phyloP scores from a whole-genome alignment of 2,329 filamentous ascomycete genomes.

The Sclerotinia nivalis region DNA sequence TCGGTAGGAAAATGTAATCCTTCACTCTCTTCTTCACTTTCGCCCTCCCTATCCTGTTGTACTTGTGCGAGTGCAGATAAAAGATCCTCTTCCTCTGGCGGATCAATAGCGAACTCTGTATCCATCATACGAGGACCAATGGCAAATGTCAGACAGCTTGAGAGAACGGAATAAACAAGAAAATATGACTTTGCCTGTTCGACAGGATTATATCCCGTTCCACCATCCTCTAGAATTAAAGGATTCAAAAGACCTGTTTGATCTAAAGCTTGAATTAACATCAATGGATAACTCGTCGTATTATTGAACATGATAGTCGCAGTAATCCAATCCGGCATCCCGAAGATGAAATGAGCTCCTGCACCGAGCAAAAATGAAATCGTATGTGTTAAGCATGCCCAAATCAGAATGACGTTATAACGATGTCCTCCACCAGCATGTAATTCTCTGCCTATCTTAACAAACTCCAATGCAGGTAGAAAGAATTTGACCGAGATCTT shows the following conservation, averaged over 20 bases:
- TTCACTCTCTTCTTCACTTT: slow-evolving; percentile 32
- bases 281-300: slow-evolving; percentile 49
- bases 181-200: slow-evolving; percentile 65
- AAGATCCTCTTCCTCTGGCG: slow-evolving; percentile 34
- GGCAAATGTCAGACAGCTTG: slow-evolving; percentile 64
- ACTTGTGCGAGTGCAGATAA: slow-evolving; percentile 26
- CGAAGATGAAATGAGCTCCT: slow-evolving; percentile 42
- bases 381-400: slow-evolving; percentile 46
- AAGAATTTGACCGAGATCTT: slow-evolving; percentile 51
- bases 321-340: slow-evolving; percentile 50
- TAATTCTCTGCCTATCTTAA: slow-evolving; percentile 48
- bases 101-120: slow-evolving; percentile 44
- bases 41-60: slow-evolving; percentile 30
- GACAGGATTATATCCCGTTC: slow-evolving; percentile 50
- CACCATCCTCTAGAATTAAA: slow-evolving; percentile 48
- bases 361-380: slow-evolving; percentile 47
- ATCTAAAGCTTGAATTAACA: slow-evolving; percentile 46
- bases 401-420: slow-evolving; percentile 46
- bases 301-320: slow-evolving; percentile 53
- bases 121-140: slow-evolving; percentile 61
- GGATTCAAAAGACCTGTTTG: slow-evolving; percentile 54
- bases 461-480: slow-evolving; percentile 49
- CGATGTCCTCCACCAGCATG: slow-evolving; percentile 43
- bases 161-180: slow-evolving; percentile 63
- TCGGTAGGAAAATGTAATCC: slow-evolving; percentile 39